Percentiles rank a stretch among this genome's conserved stretches.
These are phyloP conservation scores for Kluyveromyces dobzhanskii DNA, from an alignment of 805 yeast species.

Conservation along the genomic window DNA sequence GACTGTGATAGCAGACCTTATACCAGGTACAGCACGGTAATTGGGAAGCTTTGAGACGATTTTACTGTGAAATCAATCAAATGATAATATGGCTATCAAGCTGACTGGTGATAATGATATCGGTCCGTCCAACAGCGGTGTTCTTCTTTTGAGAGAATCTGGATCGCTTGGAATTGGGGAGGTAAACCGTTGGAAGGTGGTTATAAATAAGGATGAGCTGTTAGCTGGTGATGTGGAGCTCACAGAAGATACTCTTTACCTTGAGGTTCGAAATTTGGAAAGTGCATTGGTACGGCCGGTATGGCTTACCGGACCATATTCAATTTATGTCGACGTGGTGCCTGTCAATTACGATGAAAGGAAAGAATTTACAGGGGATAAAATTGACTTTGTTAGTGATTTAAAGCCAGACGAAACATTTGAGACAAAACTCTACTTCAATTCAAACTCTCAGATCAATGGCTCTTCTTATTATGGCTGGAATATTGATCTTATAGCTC, in stretches of 20 bases:
- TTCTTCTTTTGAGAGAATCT: constrained; percentile 1
- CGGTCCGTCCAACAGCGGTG: neutral
- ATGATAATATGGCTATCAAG: too few species aligned
- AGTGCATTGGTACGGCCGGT: constrained; percentile 71
- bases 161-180: constrained; percentile 21
- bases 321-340: constrained; percentile 74
- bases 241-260: constrained; percentile 15
- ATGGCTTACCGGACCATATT: constrained; percentile 81
- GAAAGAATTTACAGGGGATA: constrained; percentile 32
- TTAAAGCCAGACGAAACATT: constrained; percentile 68
- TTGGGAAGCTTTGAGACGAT: too few species aligned
- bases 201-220: constrained; percentile 14
- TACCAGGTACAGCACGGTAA: too few species aligned
- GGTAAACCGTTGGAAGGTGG: constrained; percentile 19
- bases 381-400: constrained; percentile 39
- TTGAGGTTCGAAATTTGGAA: constrained; percentile 64
- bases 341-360: constrained; percentile 55
- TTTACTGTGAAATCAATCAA: too few species aligned
- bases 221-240: constrained; percentile 7
- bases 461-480: constrained; percentile 44
- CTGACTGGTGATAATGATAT: too few species aligned
- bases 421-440: constrained; percentile 44
- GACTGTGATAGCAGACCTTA: too few species aligned
- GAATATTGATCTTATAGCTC: constrained; percentile 76
- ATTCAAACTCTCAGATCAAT: constrained; percentile 29